Evolutionary conservation across 2,329 filamentous ascomycete species (phyloP), one percentile per base, ranked within the genome.

Genomic region (Daldinia sp.): DNA sequence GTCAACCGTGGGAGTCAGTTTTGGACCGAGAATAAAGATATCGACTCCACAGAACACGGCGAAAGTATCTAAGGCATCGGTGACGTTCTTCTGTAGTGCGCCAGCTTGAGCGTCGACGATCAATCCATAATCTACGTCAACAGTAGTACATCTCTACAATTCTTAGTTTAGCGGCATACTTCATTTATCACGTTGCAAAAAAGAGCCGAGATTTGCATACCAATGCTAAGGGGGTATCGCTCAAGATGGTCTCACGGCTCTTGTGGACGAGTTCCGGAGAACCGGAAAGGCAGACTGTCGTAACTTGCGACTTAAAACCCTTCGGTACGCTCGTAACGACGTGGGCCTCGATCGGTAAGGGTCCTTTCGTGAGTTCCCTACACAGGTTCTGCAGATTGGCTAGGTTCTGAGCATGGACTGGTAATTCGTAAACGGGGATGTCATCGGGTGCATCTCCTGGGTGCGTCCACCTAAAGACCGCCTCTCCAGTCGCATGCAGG

Each of bases 1-100:
- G 63, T 91, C 89, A 50, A 91, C 90, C 73, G 97, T 90, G 12
- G 93, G 92, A 30, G 92, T 90, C 71, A 94, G 87, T 81, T 97
- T 97, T 3, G 96, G 94, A 64, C 94, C 94, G 57, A 99, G 88
- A 55, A 99, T 85, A 81, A 99, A 99, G 74, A 99, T 97, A 80
- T 99, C 96, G 60, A 97, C 95, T 58, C 96, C 96, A 69, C 94
- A 98, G 77, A 92, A 97, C 73, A 86, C 88, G 10, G 96, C 93
- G 76, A 97, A 91, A 70, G 91, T 90, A 80, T 98, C 93, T 74
- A 99, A 87, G 75, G 95, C 93, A 70, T 93, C 90, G 58, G 94
- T 88, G 30, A 98, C 92, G 54, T 89, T 87, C 70, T 90, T 87
- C 78, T 93, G 90, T 67, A 97, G 86, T 50, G 90, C 89, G 58